Conservation (phyloP, 1,284 basidiomycete genomes). For the Kalmanozyma brasiliensis region DNA sequence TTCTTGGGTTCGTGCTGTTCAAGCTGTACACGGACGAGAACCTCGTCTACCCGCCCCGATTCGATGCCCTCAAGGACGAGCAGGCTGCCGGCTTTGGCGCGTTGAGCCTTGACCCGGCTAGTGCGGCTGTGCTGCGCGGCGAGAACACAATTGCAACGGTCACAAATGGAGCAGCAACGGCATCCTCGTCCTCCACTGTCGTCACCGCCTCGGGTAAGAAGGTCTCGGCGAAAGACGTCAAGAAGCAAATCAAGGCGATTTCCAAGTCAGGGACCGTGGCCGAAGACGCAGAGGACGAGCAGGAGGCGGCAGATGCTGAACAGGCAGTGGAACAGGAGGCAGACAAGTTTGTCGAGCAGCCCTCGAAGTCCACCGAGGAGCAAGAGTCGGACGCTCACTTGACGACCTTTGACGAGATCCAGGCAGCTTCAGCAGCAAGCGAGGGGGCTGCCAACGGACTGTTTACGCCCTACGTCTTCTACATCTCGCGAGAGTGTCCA, state of each 20-base stretch:
- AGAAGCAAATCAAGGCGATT: constrained; percentile 71
- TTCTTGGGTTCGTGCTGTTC: constrained; percentile 95
- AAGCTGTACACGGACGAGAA: constrained; percentile 95
- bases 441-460: constrained; percentile 69
- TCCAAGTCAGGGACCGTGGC: constrained; percentile 41
- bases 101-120: constrained; percentile 78
- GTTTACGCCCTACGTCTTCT: constrained; percentile 90
- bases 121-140: constrained; percentile 61
- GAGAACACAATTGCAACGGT: constrained; percentile 30
- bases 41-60: constrained; percentile 91
- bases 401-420: constrained; percentile 79
- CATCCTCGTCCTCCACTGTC: constrained; percentile 36
- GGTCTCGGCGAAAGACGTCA: constrained; percentile 70
- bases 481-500: constrained; percentile 92
- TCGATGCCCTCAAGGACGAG: constrained; percentile 86
- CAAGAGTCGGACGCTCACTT: constrained; percentile 71
- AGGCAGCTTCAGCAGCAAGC: constrained; percentile 47
- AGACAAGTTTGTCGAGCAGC: constrained; percentile 63
- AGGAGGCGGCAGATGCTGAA: constrained; percentile 29
- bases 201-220: constrained; percentile 67
- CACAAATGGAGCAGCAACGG: constrained; percentile 26
- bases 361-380: constrained; percentile 74
- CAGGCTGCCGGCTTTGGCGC: constrained; percentile 85
- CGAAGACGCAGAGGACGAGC: constrained; percentile 40
- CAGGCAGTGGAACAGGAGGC: constrained; percentile 23